Evolutionary conservation across 2,329 filamentous ascomycete species (phyloP).

Genomic region (Penicillium fuscoglaucum): DNA sequence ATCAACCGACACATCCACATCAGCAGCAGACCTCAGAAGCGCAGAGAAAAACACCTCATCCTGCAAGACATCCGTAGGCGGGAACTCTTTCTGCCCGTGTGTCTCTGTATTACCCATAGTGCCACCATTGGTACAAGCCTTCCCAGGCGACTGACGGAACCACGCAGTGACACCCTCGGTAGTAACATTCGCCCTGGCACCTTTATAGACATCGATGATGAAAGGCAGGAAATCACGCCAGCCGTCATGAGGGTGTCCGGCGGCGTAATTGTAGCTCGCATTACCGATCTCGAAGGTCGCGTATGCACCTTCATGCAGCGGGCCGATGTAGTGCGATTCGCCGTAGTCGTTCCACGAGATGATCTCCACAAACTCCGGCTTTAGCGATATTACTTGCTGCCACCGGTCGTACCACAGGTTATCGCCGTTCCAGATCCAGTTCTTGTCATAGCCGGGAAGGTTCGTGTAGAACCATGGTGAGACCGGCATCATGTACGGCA

Average conservation of each 20-base stretch:
- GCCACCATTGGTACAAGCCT: slow-evolving; percentile 4
- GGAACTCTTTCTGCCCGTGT: slow-evolving; percentile 1
- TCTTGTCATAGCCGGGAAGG: slow-evolving; percentile 57
- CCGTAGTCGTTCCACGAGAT: slow-evolving; percentile 50
- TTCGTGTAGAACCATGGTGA: slow-evolving; percentile 61
- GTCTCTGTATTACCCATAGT: slow-evolving; percentile 9
- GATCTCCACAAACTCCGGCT: slow-evolving; percentile 9
- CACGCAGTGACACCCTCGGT: slow-evolving; percentile 7
- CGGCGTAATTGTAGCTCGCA: slow-evolving; percentile 10
- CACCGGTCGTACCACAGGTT: slow-evolving; percentile 62
- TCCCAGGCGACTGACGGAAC: slow-evolving; percentile 3
- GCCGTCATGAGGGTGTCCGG: slow-evolving; percentile 7
- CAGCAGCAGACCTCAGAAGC: neutral
- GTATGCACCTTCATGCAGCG: slow-evolving; percentile 8
- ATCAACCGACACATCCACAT: neutral
- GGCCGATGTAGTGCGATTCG: slow-evolving; percentile 44
- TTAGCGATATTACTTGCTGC: slow-evolving; percentile 45
- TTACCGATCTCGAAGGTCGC: slow-evolving; percentile 10
- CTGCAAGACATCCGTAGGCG: slow-evolving; percentile 1
- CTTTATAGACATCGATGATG: slow-evolving; percentile 4
- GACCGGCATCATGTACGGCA: slow-evolving; percentile 55
- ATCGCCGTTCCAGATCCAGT: slow-evolving; percentile 65
- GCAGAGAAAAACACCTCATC: slow-evolving; percentile 10
- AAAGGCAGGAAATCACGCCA: slow-evolving; percentile 9
- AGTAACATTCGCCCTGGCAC: neutral